phyloP scores from a whole-genome alignment of 805 yeast species.

The Clavispora carvajalis region DNA sequence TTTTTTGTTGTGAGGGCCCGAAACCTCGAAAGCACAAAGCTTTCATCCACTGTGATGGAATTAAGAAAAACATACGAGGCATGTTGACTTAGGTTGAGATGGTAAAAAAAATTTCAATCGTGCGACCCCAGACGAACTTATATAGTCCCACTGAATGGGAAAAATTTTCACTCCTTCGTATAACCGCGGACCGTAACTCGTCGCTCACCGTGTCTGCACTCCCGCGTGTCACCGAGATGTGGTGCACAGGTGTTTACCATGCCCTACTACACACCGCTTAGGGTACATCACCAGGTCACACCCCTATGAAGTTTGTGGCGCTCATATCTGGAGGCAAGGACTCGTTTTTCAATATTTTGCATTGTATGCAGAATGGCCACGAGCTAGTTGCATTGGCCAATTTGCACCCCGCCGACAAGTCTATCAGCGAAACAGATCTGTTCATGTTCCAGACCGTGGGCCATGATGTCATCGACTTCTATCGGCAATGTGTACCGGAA shows the following conservation, averaged over 20 bases:
- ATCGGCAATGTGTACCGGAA: slow-evolving; percentile 59
- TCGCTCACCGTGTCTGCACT: neutral
- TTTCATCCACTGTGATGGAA: neutral
- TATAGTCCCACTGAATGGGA: neutral
- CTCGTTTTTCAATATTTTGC: slow-evolving; percentile 83
- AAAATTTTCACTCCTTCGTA: neutral
- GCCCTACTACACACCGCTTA: too few species aligned
- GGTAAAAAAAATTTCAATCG: neutral
- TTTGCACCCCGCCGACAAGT: slow-evolving; percentile 54
- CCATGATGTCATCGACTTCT: slow-evolving; percentile 63
- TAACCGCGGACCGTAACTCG: neutral
- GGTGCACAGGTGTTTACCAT: neutral
- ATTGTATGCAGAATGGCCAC: slow-evolving; percentile 83
- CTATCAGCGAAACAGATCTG: slow-evolving; percentile 68
- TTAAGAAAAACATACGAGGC: slow-evolving; percentile 52
- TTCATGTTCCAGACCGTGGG: slow-evolving; percentile 99
- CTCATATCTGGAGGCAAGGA: slow-evolving; percentile 95
- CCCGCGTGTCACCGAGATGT: neutral
- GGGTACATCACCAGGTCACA: too few species aligned
- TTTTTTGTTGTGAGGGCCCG: slow-evolving; percentile 55
- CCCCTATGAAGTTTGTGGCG: slow-evolving; percentile 84
- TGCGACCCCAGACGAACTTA: neutral
- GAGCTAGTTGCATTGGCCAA: slow-evolving; percentile 82
- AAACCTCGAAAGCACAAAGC: slow-evolving; percentile 42
- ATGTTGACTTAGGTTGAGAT: slow-evolving; percentile 34